Conservation (phyloP, 768 basidiomycete species). For the Leucosporidium yakuticum region DNA sequence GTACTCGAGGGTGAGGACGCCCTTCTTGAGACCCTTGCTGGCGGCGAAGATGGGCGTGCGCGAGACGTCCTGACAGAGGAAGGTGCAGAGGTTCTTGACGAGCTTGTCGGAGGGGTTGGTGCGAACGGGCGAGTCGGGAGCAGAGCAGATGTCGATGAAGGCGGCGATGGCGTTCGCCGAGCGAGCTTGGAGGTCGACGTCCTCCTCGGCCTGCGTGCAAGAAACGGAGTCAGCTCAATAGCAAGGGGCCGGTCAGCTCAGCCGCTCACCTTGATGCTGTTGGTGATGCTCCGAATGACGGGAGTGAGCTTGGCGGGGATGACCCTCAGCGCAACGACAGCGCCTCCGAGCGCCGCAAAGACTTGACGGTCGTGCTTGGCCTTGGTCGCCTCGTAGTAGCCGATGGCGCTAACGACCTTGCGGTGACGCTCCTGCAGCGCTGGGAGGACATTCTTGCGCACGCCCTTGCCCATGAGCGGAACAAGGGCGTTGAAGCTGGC, state of each 20-base stretch:
- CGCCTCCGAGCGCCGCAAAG: conserved; percentile 80
- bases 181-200: conserved; percentile 75
- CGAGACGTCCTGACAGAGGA: conserved; percentile 84
- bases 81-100: conserved; percentile 92
- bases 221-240: neutral
- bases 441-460: conserved; percentile 70
- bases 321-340: conserved; percentile 76
- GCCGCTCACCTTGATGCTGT: conserved; percentile 77
- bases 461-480: conserved; percentile 59
- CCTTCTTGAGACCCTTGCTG: conserved; percentile 47
- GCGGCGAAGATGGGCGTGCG: conserved; percentile 83
- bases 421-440: conserved; percentile 68
- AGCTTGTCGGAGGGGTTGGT: conserved; percentile 89
- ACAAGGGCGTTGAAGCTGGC: conserved; percentile 67
- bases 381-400: conserved; percentile 75
- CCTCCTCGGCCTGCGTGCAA: conserved; percentile 67
- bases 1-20: conserved; percentile 64
- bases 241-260: neutral
- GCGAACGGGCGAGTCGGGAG: conserved; percentile 54
- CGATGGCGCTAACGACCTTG: conserved; percentile 63
- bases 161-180: conserved; percentile 79
- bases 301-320: conserved; percentile 92
- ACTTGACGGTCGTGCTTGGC: conserved; percentile 79
- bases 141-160: conserved; percentile 77
- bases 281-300: conserved; percentile 94